A percentile compares a stretch with the other conserved stretches of the same genome.
phyloP scores from a whole-genome alignment of 78 protist species.

The Dictyostelium intermedium region DNA sequence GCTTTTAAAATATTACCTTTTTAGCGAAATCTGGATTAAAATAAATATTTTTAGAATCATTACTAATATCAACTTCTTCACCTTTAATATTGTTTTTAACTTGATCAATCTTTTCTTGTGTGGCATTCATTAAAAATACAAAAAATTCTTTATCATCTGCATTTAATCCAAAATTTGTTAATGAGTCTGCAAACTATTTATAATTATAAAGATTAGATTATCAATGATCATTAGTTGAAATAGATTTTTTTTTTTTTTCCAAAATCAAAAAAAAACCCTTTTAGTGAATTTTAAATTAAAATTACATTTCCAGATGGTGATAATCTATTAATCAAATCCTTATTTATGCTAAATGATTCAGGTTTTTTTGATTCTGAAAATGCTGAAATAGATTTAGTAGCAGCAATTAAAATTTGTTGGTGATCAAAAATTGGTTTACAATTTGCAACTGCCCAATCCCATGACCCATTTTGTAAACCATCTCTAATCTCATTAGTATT shows the following conservation, averaged over 20 bases:
- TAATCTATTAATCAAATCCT: constrained; percentile 29
- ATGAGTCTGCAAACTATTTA: constrained; percentile 32
- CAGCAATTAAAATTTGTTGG: constrained; percentile 29
- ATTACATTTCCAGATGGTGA: constrained; percentile 59
- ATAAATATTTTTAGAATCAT: background rate
- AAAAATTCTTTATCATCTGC: constrained; percentile 16
- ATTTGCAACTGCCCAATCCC: constrained; percentile 46
- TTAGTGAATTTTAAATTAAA: background rate
- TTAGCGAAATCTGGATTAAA: constrained; percentile 1
- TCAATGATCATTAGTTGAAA: no score
- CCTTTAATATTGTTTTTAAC: constrained; percentile 16
- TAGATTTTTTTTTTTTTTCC: background rate
- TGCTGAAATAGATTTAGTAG: background rate
- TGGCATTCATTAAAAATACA: constrained; percentile 24
- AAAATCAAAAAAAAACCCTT: no score
- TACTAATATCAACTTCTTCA: constrained; percentile 3
- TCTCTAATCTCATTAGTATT: constrained; percentile 37
- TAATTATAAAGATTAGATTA: background rate
- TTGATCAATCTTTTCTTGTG: constrained; percentile 3
- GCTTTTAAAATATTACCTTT: no score
- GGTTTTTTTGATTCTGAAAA: background rate
- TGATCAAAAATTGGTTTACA: constrained; percentile 16
- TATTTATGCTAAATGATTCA: constrained; percentile 21
- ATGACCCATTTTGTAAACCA: background rate
- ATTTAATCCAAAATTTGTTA: constrained; percentile 37